Conservation (phyloP, 106 monocot species). For the Acorus calamus region DNA sequence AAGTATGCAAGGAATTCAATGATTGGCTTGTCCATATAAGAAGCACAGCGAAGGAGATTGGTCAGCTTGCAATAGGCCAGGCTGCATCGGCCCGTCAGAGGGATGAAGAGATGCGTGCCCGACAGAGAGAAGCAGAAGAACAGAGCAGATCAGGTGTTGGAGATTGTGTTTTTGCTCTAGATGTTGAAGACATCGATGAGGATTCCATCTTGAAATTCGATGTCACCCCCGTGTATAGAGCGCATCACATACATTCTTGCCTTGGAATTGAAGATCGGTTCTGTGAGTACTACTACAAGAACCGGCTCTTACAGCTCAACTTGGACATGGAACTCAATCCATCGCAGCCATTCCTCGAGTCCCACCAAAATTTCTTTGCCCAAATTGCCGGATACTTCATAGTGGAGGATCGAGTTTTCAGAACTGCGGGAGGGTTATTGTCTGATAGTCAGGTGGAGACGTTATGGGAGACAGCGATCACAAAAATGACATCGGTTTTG, state of each 20-base stretch:
- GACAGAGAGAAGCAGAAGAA: slow-evolving; percentile 65
- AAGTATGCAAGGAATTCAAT: slow-evolving; percentile 58
- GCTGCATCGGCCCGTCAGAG: slow-evolving; percentile 61
- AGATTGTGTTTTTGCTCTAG: slow-evolving; percentile 45
- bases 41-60: slow-evolving; percentile 55
- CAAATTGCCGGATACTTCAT: slow-evolving; percentile 92
- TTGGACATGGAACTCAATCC: slow-evolving; percentile 65
- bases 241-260: slow-evolving; percentile 62
- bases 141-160: slow-evolving; percentile 37
- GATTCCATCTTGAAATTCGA: slow-evolving; percentile 59
- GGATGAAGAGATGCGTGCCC: slow-evolving; percentile 47
- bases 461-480: slow-evolving; percentile 43
- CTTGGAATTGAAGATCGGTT: slow-evolving; percentile 67
- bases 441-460: slow-evolving; percentile 53
- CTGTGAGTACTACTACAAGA: slow-evolving; percentile 74
- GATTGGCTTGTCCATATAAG: slow-evolving; percentile 80
- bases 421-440: slow-evolving; percentile 53
- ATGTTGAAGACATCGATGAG: slow-evolving; percentile 39
- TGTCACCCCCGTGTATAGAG: slow-evolving; percentile 67
- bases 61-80: slow-evolving; percentile 67
- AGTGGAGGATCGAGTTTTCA: slow-evolving; percentile 67
- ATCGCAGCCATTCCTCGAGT: slow-evolving; percentile 73
- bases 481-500: slow-evolving; percentile 41
- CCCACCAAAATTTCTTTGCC: slow-evolving; percentile 71
- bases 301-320: slow-evolving; percentile 83